Evolutionary conservation across 192 early-diverging fungal species (phyloP), one percentile per base, ranked within the genome.

Genomic region (Dissophora ornata): DNA sequence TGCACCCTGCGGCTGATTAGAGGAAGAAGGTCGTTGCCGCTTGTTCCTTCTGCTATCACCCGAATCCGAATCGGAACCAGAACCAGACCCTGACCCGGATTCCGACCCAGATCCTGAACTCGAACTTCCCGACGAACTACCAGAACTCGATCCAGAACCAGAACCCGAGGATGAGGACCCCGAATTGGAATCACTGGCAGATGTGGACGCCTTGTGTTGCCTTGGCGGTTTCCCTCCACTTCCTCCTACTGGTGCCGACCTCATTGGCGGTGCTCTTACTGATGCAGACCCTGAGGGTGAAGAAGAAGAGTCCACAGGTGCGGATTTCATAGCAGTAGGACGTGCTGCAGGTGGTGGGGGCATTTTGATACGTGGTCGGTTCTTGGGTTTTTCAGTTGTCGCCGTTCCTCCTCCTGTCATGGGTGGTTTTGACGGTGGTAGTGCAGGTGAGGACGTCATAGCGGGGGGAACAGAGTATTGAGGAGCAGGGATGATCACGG

Each of bases 141-240:
- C 73, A 0, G 73, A 77, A 18, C 73, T 77, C 3, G 73, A 77
- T 26, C 73, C 62, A 34, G 73, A 77, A 1, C 56, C 70, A 11
- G 70, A 74, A 3, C 71, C 56, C 2, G 69, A 63, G 1, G 62
- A 59, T 0, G 73, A 77, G 8, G 73, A 77, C 6, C 73, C 73
- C 2, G 71, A 77, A 3, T 30, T 64, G 3, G 73, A 77, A 0
- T 77, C 73, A 36, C 73, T 77, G 49, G 64, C 73, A 50, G 73
- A 77, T 1, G 65, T 42, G 2, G 73, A 77, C 18, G 47, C 63
- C 29, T 67, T 77, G 9, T 53, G 53, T 33, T 34, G 54, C 2
- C 69, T 26, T 29, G 52, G 48, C 18, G 47, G 24, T 21, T 19
- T 49, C 0, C n/a, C 16, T 12, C 26, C 16, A 11, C 16, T 10